A percentile compares a stretch with the other conserved stretches of the same genome.
These are phyloP conservation scores for Dendrobium chrysotoxum DNA, from an alignment of 106 monocot species.

Conservation along the genomic window DNA sequence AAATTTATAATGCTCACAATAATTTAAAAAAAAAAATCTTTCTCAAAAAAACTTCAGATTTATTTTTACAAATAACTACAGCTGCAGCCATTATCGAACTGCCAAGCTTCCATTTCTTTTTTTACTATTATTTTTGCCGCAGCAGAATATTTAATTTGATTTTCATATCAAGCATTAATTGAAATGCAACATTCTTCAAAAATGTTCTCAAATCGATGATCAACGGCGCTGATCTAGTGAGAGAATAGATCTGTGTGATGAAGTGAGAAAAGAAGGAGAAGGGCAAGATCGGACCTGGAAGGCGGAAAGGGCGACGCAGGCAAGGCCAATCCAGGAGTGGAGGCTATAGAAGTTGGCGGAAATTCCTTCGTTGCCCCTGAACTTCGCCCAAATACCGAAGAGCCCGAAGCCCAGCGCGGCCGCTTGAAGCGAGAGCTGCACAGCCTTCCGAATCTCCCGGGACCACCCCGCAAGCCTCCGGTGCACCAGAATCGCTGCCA, in stretches of 20 bases:
- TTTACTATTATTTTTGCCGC: too few species aligned
- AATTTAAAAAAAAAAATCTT: too few species aligned
- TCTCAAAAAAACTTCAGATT: too few species aligned
- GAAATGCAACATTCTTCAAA: too few species aligned
- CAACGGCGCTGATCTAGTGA: background rate
- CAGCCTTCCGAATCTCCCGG: slow-evolving; percentile 32
- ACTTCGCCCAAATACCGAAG: slow-evolving; percentile 67
- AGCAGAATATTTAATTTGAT: too few species aligned
- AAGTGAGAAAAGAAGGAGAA: too few species aligned
- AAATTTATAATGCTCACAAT: too few species aligned
- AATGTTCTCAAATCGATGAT: background rate
- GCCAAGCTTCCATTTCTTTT: too few species aligned
- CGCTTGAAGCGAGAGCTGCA: slow-evolving; percentile 48
- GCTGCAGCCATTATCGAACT: too few species aligned
- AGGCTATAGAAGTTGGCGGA: slow-evolving; percentile 61
- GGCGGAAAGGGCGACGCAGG: slow-evolving; percentile 49
- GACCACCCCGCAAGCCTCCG: slow-evolving; percentile 34
- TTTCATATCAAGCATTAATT: too few species aligned
- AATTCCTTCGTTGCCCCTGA: slow-evolving; percentile 35
- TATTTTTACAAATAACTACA: too few species aligned
- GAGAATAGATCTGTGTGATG: background rate
- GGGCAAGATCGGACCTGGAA: slow-evolving; percentile 36
- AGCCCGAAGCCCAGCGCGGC: slow-evolving; percentile 49
- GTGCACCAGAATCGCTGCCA: slow-evolving; percentile 54
- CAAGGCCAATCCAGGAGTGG: slow-evolving; percentile 75